A percentile compares a stretch with the other conserved stretches of the same genome.
Evolutionary conservation across 495 filamentous ascomycete species (phyloP).

Genomic region (Sabuloglossum arenarium): DNA sequence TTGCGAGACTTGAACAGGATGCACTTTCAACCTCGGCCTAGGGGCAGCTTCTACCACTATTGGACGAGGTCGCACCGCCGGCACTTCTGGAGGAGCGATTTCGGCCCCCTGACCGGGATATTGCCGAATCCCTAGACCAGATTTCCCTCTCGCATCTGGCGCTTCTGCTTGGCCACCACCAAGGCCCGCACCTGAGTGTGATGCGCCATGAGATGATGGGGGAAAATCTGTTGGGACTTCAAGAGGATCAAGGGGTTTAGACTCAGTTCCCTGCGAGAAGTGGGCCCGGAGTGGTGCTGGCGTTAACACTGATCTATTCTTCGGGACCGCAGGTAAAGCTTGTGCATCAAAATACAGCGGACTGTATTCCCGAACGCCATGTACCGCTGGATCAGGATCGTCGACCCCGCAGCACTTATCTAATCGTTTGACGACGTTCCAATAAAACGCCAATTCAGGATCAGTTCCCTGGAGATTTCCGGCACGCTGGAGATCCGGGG

Average conservation of each 20-base stretch:
- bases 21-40: constrained; percentile 9
- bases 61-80: background rate
- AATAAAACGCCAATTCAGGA: constrained; percentile 14
- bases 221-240: background rate
- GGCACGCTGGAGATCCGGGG: constrained; percentile 31
- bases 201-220: background rate
- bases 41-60: background rate
- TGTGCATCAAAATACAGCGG: background rate
- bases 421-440: constrained; percentile 20
- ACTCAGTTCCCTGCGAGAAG: background rate
- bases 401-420: constrained; percentile 22
- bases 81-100: background rate
- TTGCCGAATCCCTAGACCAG: too few relatives aligned
- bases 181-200: too few relatives aligned
- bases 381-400: constrained; percentile 10
- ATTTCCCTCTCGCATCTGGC: too few relatives aligned
- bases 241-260: background rate
- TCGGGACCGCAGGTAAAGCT: background rate
- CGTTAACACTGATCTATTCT: too few relatives aligned
- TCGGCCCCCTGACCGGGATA: background rate
- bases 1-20: constrained; percentile 17
- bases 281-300: background rate
- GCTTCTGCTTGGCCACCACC: background rate
- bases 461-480: constrained; percentile 7
- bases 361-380: background rate